phyloP scores from a whole-genome alignment of 1,284 basidiomycete species.

The Apiotrichum mycotoxinovorans region DNA sequence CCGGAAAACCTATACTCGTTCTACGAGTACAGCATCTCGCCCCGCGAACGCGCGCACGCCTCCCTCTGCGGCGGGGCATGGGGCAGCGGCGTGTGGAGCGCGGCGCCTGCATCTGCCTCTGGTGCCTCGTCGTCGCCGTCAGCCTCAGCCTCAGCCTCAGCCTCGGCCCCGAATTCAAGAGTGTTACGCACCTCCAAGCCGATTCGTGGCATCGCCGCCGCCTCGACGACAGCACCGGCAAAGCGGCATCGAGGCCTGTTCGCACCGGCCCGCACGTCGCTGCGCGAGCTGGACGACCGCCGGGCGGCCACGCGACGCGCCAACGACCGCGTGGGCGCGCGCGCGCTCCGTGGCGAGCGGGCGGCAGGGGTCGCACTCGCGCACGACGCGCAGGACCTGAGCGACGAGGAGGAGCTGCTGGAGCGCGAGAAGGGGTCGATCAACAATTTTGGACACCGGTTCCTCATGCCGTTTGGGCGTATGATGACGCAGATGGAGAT shows the following conservation, averaged over 20 bases:
- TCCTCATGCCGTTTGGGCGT: conserved; percentile 43
- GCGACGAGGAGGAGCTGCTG: conserved; percentile 37
- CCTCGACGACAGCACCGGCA: neutral
- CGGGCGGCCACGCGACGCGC: neutral
- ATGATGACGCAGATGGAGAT: conserved; percentile 46
- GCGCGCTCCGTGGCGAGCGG: conserved; percentile 33
- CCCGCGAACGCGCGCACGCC: conserved; percentile 25
- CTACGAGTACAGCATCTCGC: conserved; percentile 32
- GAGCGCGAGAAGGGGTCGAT: conserved; percentile 37
- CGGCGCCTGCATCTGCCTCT: neutral
- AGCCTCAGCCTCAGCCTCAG: neutral
- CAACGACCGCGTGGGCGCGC: conserved; percentile 21
- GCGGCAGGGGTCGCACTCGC: conserved; percentile 32
- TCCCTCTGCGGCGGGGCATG: conserved; percentile 4
- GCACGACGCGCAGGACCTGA: conserved; percentile 35
- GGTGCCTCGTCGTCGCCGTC: no score
- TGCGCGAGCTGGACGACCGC: neutral
- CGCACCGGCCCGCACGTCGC: neutral
- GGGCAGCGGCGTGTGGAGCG: neutral
- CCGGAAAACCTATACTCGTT: conserved; percentile 29
- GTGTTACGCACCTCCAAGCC: no score
- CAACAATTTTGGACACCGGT: conserved; percentile 43
- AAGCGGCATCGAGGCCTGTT: neutral
- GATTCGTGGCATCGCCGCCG: neutral
- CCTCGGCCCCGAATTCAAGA: no score